Evolutionary conservation across 1,139 yeast genomes (phyloP), one percentile per base, ranked within the genome.

Genomic region (Candida buenavistaensis): DNA sequence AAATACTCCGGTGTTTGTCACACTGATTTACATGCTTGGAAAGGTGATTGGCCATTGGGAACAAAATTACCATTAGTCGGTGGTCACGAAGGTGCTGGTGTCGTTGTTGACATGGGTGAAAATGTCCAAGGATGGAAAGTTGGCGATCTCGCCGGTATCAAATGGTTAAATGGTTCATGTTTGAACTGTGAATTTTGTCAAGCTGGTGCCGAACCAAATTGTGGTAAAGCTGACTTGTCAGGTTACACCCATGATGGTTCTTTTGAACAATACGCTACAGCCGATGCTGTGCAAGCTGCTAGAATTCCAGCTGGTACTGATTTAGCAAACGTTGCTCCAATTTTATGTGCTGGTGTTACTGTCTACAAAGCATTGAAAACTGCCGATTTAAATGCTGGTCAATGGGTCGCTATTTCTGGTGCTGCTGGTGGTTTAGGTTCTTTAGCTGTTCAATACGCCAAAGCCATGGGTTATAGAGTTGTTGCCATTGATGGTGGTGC

Each of bases 221-320:
- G 89, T 72, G 64, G 77, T 22, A 55, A 71, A 9, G 87, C 86
- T 33, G 87, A 79, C 53, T 66, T 81, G 45, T 80, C 87, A 11
- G 89, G 89, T 59, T 81, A 80, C 66, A 82, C 88, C 14, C 88
- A 81, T 51, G 88, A 82, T 55, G 90, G 90, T 54, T 78, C 88
- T 24, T 82, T 82, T 78, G 87, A 81, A 64, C 82, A 82, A 61
- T 82, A 80, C 51, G 88, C 88, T 25, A 81, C 89, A 34, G 88
- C 94, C 41, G 90, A 84, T 61, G 92, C 92, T 30, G 75, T 83
- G 41, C 95, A 85, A 57, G 95, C 94, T 37, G 94, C 95, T 26
- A 72, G 75, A 55, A 78, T 86, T 50, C 86, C 90, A 38, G 55
- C 66, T 47, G 82, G 81, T 44, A 69, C 84, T 35, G 87, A 85